phyloP scores from a whole-genome alignment of 805 yeast species.

The Diddensiella santjacobensis region DNA sequence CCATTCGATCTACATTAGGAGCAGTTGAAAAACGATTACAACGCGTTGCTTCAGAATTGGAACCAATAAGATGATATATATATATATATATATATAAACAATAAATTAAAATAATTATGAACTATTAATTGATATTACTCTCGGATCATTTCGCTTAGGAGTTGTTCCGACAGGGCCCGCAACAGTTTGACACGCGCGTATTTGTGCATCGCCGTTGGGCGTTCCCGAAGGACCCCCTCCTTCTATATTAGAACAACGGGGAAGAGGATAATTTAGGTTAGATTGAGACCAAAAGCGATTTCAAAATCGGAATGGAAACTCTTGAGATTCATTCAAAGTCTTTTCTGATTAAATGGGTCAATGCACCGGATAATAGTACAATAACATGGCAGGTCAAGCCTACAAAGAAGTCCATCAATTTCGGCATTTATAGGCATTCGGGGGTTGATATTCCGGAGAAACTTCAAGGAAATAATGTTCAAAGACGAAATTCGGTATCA shows the following conservation, averaged over 20 bases:
- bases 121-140: too few species aligned
- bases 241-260: too few species aligned
- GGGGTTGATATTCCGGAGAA: constrained; percentile 6
- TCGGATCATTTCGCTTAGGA: too few species aligned
- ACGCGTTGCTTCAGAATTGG: constrained; percentile 2
- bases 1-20: constrained; percentile 15
- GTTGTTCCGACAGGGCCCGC: too few species aligned
- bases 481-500: constrained; percentile 12
- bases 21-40: constrained; percentile 19
- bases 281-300: too few species aligned
- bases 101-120: too few species aligned
- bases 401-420: constrained; percentile 53
- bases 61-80: too few species aligned
- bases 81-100: too few species aligned
- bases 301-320: constrained; percentile 83
- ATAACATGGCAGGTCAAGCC: constrained; percentile 84
- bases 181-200: too few species aligned
- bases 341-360: constrained; percentile 87
- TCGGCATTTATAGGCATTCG: constrained; percentile 29
- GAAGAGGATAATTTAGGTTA: too few species aligned
- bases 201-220: too few species aligned
- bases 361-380: constrained; percentile 60
- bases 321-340: constrained; percentile 87
- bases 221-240: too few species aligned
- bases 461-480: neutral